Percentiles rank a stretch among this genome's conserved stretches.
Evolutionary conservation across 2,329 filamentous ascomycete genomes (phyloP).

Genomic region (Neocucurbitaria cava): DNA sequence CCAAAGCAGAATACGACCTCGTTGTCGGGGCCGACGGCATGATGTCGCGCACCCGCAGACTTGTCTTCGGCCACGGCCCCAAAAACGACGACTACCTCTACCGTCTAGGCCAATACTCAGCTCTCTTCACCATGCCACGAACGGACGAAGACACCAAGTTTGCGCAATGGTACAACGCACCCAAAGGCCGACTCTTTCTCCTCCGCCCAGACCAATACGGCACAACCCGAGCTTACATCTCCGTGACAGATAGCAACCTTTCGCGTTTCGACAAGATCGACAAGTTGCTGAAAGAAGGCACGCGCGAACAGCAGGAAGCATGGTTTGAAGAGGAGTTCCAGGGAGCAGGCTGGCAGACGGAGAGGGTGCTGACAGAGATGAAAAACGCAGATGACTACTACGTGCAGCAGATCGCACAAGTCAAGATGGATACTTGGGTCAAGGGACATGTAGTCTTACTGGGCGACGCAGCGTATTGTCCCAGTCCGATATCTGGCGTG

Average conservation of each 20-base stretch:
- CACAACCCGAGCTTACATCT: constrained; percentile 25
- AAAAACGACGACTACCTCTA: constrained; percentile 27
- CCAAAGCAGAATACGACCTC: constrained; percentile 27
- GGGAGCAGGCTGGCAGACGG: constrained; percentile 49
- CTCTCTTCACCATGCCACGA: constrained; percentile 40
- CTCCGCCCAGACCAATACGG: constrained; percentile 32
- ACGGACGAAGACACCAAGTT: constrained; percentile 26
- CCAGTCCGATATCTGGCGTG: constrained; percentile 40
- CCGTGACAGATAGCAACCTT: constrained; percentile 23
- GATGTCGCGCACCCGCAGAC: constrained; percentile 34
- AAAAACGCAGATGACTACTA: constrained; percentile 53
- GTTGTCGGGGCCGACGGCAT: constrained; percentile 44
- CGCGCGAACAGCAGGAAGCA: constrained; percentile 28
- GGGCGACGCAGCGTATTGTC: constrained; percentile 51
- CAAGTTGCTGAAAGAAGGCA: constrained; percentile 13
- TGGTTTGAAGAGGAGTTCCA: constrained; percentile 38
- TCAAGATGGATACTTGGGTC: constrained; percentile 47
- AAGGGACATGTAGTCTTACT: constrained; percentile 45
- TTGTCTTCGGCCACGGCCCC: constrained; percentile 33
- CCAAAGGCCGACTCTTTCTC: constrained; percentile 29
- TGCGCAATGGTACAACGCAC: constrained; percentile 36
- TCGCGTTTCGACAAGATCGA: constrained; percentile 29
- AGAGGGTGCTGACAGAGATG: constrained; percentile 50
- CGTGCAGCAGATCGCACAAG: constrained; percentile 51
- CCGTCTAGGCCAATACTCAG: constrained; percentile 37